Evolutionary conservation across 2,329 filamentous ascomycete species (phyloP), one percentile per base, ranked within the genome.

Genomic region (Paracoccidioides brasiliensis): DNA sequence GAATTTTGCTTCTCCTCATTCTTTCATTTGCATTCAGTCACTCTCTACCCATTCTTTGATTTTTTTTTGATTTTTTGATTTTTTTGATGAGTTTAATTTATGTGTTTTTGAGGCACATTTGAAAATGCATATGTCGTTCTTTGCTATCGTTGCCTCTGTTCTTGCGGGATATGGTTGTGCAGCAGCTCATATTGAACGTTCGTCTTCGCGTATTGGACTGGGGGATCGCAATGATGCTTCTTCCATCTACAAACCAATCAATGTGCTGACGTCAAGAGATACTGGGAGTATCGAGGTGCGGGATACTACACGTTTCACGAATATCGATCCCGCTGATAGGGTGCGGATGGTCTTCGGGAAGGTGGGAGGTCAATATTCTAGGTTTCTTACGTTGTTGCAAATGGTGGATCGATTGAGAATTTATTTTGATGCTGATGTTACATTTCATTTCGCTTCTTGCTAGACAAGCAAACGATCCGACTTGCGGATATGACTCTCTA

Each of bases 401-500:
- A 22, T 1, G 38, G 14, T 38, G 0, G 8, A 40, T 44, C 32
- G 22, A 30, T 9, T 40, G 15, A 43, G 42, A 37, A 56, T 43
- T n/a, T 14, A 42, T 53, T 37, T 12, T 37, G 10, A 22, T 44
- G 42, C 42, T 44, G 22, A 44, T 15, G 8, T 38, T 42, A 41
- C 53, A 22, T 22, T 22, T 22, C 22, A 22, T 55, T 35, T 54
- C 44, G 3, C 30, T 15, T 55, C 1, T n/a, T 37, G 40, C 32
- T 32, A 62, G 59, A 59, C n/a, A 52, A 50, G 51, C 62, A 58
- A 37, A 57, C 55, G 49, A 54, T 68, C 0, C 57, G 66, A 8
- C 57, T 69, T 30, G 67, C 67, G 50, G 65, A 69, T 50, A 68
- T 69, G 65, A 68, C 65, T 0, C 57, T 69, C 3, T 60, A 65